Conservation (phyloP, 225 moss, liverwort and hornwort species). For the Pseudoscleropodium purum region DNA sequence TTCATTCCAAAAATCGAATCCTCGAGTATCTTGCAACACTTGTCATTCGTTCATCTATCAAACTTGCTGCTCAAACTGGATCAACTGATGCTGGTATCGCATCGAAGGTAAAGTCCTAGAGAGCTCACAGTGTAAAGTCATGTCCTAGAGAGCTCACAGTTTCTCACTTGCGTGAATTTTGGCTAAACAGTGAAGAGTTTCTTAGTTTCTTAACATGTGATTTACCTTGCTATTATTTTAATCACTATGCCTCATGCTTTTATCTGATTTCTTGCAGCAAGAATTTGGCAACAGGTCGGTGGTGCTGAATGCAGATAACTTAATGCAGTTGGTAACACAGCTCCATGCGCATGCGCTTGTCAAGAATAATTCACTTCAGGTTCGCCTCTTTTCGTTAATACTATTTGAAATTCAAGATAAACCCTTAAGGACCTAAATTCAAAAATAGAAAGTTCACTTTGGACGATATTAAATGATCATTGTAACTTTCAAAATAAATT, state of each 20-base stretch:
- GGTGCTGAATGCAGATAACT: slow-evolving; percentile 69
- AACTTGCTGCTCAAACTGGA: slow-evolving; percentile 51
- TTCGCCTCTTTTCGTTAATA: background rate
- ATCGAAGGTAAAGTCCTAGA: slow-evolving; percentile 44
- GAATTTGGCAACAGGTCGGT: slow-evolving; percentile 72
- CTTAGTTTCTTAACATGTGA: background rate
- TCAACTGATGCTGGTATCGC: slow-evolving; percentile 32
- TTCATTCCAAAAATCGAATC: slow-evolving; percentile 61
- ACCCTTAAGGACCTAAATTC: background rate
- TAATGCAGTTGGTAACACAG: slow-evolving; percentile 70
- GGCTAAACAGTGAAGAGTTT: background rate
- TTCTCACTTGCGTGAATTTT: background rate
- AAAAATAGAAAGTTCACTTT: background rate
- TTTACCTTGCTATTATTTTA: background rate
- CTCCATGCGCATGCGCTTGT: slow-evolving; percentile 50
- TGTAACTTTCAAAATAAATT: background rate
- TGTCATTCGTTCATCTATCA: slow-evolving; percentile 74
- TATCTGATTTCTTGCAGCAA: slow-evolving; percentile 46
- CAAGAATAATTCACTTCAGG: slow-evolving; percentile 64
- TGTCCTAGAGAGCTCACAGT: background rate
- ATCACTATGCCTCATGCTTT: background rate
- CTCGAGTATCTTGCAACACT: slow-evolving; percentile 76
- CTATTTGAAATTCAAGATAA: background rate
- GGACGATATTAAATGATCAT: background rate
- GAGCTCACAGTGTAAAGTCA: background rate